These are phyloP conservation scores for Cryptococcus deneoformans DNA, from an alignment of 1,284 basidiomycete species.

Conservation along the genomic window DNA sequence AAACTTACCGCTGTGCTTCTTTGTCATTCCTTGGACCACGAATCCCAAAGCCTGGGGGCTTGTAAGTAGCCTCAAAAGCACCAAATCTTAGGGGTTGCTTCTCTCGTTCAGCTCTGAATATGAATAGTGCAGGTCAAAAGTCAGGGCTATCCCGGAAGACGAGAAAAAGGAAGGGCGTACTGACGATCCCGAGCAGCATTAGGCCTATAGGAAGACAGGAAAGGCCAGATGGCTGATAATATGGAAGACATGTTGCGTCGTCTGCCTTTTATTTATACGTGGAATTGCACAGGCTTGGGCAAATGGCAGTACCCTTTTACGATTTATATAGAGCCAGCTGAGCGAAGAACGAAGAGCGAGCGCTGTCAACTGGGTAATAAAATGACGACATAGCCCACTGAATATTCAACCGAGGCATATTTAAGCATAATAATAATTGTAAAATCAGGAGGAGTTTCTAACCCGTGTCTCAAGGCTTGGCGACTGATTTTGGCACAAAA, in stretches of 20 bases:
- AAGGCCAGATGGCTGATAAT: conserved; percentile 27
- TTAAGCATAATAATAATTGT: too few relatives aligned
- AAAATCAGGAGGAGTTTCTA: too few relatives aligned
- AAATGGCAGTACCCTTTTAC: too few relatives aligned
- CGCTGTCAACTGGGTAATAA: too few relatives aligned
- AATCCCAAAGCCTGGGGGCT: conserved; percentile 31
- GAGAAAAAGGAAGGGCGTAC: conserved; percentile 6
- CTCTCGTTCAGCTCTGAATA: conserved; percentile 8
- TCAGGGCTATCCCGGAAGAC: not conserved
- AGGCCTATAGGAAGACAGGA: conserved; percentile 31
- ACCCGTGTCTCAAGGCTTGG: too few relatives aligned
- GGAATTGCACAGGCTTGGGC: too few relatives aligned
- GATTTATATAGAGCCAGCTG: too few relatives aligned
- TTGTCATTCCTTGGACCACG: conserved; percentile 34
- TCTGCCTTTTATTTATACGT: too few relatives aligned
- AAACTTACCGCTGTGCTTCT: conserved; percentile 46
- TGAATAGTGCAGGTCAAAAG: not conserved
- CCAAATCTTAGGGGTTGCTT: conserved; percentile 35
- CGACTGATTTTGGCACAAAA: too few relatives aligned
- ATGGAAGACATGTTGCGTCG: conserved; percentile 14
- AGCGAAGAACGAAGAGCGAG: too few relatives aligned
- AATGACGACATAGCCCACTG: too few relatives aligned
- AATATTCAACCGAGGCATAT: too few relatives aligned
- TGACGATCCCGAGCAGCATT: conserved; percentile 24
- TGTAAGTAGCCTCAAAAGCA: conserved; percentile 42